Evolutionary conservation across 257 asterid genomes (phyloP), one percentile per base, ranked within the genome.

Genomic region (Penstemon davidsonii): DNA sequence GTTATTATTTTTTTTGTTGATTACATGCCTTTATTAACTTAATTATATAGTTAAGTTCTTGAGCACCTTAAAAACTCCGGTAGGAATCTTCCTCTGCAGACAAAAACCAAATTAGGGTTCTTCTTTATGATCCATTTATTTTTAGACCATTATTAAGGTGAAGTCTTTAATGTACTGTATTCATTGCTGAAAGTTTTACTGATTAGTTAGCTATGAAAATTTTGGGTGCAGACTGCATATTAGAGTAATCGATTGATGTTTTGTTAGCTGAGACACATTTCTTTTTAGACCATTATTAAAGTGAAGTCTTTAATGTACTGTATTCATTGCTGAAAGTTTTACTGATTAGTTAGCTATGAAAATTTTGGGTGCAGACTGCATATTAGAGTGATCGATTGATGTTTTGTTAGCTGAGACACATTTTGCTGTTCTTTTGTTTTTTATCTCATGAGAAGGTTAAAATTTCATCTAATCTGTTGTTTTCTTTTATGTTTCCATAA

Each of bases 31-130:
- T 25, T 25, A 25, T 25, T 25, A 25, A 53, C 10, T 13, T 5
- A 12, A 19, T 54, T 40, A 11, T 45, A 61, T 61, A 57, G 61
- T 39, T 55, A 47, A 55, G 67, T 47, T 58, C 36, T 19, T 25
- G 62, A 43, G 69, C 62, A 42, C 70, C n/a, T 19, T 12, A 4
- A 62, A 25, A 73, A 49, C 44, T 54, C 33, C 33, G 33, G 33
- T 25, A 25, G 33, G 33, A 25, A 25, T 25, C 33, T 25, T 25
- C 33, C 33, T 25, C 33, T 25, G 33, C 33, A 25, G 1, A 25
- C 33, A 25, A 25, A 25, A 1, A 25, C 33, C 33, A 25, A 25
- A 25, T 25, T 25, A 25, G 33, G 33, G 33, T 25, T 25, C 33
- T 25, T 25, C 33, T 25, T 25, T 25, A 25, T 25, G 33, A 25